Base-by-base conservation (phyloP, 2,329 filamentous ascomycete genomes). In the Clarireedia sp. region DNA sequence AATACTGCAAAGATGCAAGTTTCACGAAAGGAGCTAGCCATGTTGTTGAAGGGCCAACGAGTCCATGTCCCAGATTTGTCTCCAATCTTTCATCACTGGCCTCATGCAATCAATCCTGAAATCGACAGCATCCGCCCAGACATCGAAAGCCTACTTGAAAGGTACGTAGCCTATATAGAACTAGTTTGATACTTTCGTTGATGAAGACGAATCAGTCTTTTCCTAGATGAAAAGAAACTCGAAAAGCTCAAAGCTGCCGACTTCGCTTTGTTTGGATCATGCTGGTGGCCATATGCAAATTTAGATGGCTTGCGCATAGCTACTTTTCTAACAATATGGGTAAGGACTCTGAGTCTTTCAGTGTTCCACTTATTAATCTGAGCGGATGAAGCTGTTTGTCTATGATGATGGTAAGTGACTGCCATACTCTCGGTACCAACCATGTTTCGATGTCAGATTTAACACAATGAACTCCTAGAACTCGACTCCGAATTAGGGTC, bases 241-340 rank as follows among this genome's bases (percentile, higher is more conserved):
- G 54, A 54, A 12, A 57, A 55, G 17, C 53, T 66, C 2, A 60
- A 64, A 45, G 51, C 45, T 7, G 52, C 61, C 12, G 63, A 67
- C 44, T 62, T 63, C 37, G 60, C 56, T 6, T 43, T 63, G 5
- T 64, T 66, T 44, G 61, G 59, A 40, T 59, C 64, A 8, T 52
- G 60, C 24, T 66, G 64, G 63, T 66, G 63, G 63, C 63, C 64
- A 2, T 44, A 62, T 8, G 59, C 62, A 8, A 38, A 51, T 16
- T 54, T 59, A 23, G 58, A 55, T 9, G 41, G 57, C 29, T 60
- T 65, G 17, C 47, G 58, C 21, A 62, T 59, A 38, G 57, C 63
- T 8, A 46, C 60, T 5, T 63, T 59, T 53, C 44, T 64, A 3
- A 52, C 60, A 6, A 61, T 66, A 23, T 67, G 64, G 63, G 43